Base-by-base conservation (phyloP, 2,329 filamentous ascomycete species). In the Fusarium tricinctum region DNA sequence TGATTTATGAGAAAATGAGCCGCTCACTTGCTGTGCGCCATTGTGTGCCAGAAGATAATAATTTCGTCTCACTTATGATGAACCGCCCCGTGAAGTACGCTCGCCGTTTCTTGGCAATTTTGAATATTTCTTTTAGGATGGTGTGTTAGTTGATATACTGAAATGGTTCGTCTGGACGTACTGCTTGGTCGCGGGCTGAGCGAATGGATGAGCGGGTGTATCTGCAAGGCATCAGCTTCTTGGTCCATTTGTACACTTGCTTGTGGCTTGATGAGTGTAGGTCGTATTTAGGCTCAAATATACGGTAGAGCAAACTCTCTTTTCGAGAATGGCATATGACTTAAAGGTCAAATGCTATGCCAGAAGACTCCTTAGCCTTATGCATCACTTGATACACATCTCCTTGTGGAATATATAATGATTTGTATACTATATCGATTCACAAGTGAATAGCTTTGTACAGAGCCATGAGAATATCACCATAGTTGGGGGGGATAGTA, bases 201-300 rank as follows among this genome's bases (percentile, higher is more conserved):
- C 76, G 76, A 42, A 82, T 82, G 3, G 80, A 81, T 10, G 80
- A 81, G 22, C 78, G 76, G n/a, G 79, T 81, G 45, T 81, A 81
- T 20, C 80, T 82, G 10, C 17, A 17, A 3, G 26, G 28, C 15
- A 14, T 70, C 26, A 68, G 67, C 22, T 49, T 33, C 22, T 30
- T n/a, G 8, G 2, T n/a, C 19, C 20, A 23, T 38, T 38, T 6
- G 17, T 6, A 7, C 15, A 19, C n/a, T 6, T 47, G n/a, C 3
- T n/a, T 7, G 19, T n/a, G 8, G 35, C 17, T 19, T 10, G 19
- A 9, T 38, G 17, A 38, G 35, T n/a, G 3, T 8, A 12, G 3
- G 33, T n/a, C 17, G 5, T 14, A 38, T 38, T n/a, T 19, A 10
- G 7, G 17, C 9, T 38, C 6, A 8, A 14, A 19, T n/a, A 4